Conservation (phyloP, 768 basidiomycete genomes). For the Boletus speciosus region DNA sequence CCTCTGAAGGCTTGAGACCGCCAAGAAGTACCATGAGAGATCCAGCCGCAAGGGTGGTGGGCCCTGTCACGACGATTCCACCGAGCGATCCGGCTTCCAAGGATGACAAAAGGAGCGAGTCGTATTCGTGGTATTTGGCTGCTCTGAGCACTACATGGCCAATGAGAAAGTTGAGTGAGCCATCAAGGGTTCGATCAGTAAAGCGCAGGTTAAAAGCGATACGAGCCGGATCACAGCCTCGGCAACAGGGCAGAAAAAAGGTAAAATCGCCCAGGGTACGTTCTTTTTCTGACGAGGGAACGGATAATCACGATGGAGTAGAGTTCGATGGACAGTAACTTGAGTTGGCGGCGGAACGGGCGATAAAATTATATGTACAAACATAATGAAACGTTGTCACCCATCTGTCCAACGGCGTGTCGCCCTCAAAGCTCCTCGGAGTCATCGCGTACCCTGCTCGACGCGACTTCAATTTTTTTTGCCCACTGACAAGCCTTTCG, state of each 20-base stretch:
- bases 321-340: background rate
- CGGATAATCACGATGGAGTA: background rate
- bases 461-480: too few species aligned
- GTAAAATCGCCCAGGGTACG: slow-evolving; percentile 10
- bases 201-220: background rate
- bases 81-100: slow-evolving; percentile 13
- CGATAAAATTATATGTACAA: slow-evolving; percentile 1
- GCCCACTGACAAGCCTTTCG: too few species aligned
- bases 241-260: slow-evolving; percentile 8
- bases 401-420: too few species aligned
- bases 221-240: slow-evolving; percentile 9
- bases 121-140: slow-evolving; percentile 10
- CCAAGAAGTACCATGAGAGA: slow-evolving; percentile 5
- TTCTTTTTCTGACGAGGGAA: slow-evolving; percentile 1
- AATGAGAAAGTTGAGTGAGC: slow-evolving; percentile 8
- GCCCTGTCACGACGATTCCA: background rate
- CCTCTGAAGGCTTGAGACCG: background rate
- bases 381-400: slow-evolving; percentile 5
- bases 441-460: too few species aligned
- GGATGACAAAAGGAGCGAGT: slow-evolving; percentile 2
- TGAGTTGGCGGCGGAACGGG: slow-evolving; percentile 3
- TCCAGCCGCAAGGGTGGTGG: background rate
- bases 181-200: slow-evolving; percentile 8
- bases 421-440: too few species aligned
- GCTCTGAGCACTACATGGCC: slow-evolving; percentile 14